Evolutionary conservation across 495 filamentous ascomycete species (phyloP), one percentile per base, ranked within the genome.

Genomic region (Neurospora sp.): DNA sequence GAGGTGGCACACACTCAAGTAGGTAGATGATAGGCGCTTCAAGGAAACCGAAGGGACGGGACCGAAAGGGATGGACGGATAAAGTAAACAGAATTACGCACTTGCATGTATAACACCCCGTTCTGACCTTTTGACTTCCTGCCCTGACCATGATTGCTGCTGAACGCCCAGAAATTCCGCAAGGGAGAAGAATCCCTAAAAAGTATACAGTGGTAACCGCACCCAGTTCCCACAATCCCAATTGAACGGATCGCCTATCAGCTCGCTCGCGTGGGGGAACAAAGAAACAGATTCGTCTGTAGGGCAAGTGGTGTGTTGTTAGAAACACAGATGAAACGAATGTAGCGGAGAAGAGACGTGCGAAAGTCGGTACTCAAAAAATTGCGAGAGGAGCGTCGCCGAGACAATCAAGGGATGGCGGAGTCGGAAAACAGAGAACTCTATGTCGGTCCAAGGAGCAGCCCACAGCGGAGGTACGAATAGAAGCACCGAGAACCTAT

Each of bases 71-170:
- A 65, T 65, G 27, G 69, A 72, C 69, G 27, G 72, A 44, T 72
- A 72, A 70, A 31, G 59, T 20, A 41, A 69, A 35, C n/a, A 18
- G 44, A 61, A 42, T 65, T 61, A 79, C 81, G 48, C 70, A 83
- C 81, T 83, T 83, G 81, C 81, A 83, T 39, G 81, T 82, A 20
- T 76, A 70, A 71, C 81, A 83, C 1, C 81, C 81, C 4, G 79
- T 82, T 68, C 74, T 79, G 39, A 82, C 81, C 59, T 81, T 83
- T 69, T 78, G 77, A 10, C 77, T 78, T n/a, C 81, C 81, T 74
- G 81, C 82, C 48, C 81, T 73, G 38, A 79, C 69, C 81, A 82
- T 83, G 53, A 18, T 65, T 65, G 53, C 53, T 65, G 53, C 53
- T 65, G 53, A 65, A 65, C 53, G 53, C 27, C 31, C 53, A 35